phyloP scores from a whole-genome alignment of 139 green algal species.

The Ostreobium quekettii region DNA sequence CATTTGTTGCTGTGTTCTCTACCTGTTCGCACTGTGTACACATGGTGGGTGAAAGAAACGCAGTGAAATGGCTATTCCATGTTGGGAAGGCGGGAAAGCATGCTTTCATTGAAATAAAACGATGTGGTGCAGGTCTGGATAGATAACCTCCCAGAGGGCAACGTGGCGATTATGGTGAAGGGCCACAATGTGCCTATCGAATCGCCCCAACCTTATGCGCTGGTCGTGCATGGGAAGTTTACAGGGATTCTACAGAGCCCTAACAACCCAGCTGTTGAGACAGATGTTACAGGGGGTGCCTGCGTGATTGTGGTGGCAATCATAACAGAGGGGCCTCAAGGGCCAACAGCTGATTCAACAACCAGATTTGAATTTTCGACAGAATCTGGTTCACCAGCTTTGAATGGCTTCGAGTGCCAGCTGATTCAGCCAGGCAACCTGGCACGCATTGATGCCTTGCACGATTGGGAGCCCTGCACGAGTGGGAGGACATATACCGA shows the following conservation, averaged over 20 bases:
- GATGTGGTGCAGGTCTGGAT: slow-evolving; percentile 29
- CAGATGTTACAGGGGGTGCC: not conserved
- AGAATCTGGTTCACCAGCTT: slow-evolving; percentile 17
- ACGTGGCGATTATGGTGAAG: slow-evolving; percentile 49
- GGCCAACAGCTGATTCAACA: slow-evolving; percentile 15
- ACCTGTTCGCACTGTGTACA: too few relatives aligned
- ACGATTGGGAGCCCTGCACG: slow-evolving; percentile 33
- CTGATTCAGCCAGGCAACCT: slow-evolving; percentile 17
- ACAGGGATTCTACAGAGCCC: slow-evolving; percentile 35
- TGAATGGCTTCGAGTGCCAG: slow-evolving; percentile 33
- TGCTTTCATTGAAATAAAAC: too few relatives aligned
- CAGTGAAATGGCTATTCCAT: too few relatives aligned
- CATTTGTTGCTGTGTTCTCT: too few relatives aligned
- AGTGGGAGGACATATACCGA: slow-evolving; percentile 25
- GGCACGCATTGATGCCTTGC: not conserved
- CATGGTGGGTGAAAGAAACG: too few relatives aligned
- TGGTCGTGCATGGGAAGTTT: slow-evolving; percentile 59
- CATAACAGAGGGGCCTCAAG: slow-evolving; percentile 30
- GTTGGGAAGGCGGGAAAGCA: too few relatives aligned
- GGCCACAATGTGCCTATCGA: slow-evolving; percentile 21
- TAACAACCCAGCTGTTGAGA: slow-evolving; percentile 39
- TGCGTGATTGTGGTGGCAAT: slow-evolving; percentile 28
- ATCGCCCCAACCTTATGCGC: slow-evolving; percentile 52
- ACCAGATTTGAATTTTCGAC: slow-evolving; percentile 34
- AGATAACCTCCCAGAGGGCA: slow-evolving; percentile 39